A percentile compares a stretch with the other conserved stretches of the same genome.
phyloP scores from a whole-genome alignment of 306 rosid species.

The Morella rubra region DNA sequence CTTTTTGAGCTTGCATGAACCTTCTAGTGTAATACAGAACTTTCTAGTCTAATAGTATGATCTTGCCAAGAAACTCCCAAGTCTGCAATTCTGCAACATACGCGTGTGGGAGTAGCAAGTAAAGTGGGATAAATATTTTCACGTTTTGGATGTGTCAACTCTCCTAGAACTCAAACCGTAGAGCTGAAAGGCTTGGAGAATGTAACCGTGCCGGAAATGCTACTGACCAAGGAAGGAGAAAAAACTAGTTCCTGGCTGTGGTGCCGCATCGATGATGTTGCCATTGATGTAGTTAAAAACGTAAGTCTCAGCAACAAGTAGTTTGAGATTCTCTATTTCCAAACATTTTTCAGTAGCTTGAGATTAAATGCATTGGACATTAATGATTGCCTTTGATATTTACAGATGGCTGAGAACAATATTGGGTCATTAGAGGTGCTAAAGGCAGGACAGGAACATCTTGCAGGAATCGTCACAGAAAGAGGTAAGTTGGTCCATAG shows the following conservation, averaged over 20 bases:
- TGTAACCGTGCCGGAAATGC: constrained; percentile 72
- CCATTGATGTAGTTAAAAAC: constrained; percentile 57
- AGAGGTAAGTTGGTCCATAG: constrained; percentile 49
- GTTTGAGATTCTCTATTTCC: not conserved
- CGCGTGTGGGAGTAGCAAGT: constrained; percentile 39
- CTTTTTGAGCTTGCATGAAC: too few species aligned
- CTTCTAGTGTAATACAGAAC: too few species aligned
- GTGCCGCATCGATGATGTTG: constrained; percentile 61
- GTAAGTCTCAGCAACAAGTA: constrained; percentile 31
- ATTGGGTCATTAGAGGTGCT: constrained; percentile 73
- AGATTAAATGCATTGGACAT: not conserved
- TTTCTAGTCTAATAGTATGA: not conserved
- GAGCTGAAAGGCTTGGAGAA: constrained; percentile 76
- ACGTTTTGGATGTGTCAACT: constrained; percentile 36
- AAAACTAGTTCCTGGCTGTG: constrained; percentile 67
- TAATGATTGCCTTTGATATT: not conserved
- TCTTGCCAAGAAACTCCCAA: constrained; percentile 40
- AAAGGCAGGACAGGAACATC: constrained; percentile 58
- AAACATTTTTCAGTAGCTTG: too few species aligned
- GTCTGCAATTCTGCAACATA: constrained; percentile 45
- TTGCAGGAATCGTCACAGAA: constrained; percentile 91
- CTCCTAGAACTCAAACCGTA: constrained; percentile 34
- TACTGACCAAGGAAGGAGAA: constrained; percentile 57
- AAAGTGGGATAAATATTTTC: constrained; percentile 31
- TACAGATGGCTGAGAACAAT: constrained; percentile 83